Evolutionary conservation across 495 filamentous ascomycete species (phyloP).

Genomic region (Letharia columbiana): DNA sequence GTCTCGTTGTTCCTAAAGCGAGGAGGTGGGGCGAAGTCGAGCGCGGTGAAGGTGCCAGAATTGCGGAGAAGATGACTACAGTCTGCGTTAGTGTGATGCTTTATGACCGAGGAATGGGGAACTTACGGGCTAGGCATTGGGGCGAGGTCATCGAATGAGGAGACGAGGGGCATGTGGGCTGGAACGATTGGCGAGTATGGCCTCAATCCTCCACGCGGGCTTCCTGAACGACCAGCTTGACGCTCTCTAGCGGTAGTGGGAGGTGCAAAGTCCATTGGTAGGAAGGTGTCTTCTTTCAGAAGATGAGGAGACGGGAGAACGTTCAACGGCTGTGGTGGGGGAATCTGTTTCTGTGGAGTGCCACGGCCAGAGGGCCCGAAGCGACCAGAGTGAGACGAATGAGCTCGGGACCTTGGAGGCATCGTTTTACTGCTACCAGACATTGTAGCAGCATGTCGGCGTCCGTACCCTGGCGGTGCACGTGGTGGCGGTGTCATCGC

Average conservation of each 20-base stretch:
- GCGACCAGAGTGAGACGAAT: slow-evolving; percentile 57
- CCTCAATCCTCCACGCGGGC: slow-evolving; percentile 63
- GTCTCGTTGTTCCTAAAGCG: slow-evolving; percentile 67
- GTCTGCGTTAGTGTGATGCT: slow-evolving; percentile 26
- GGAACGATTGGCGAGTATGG: slow-evolving; percentile 64
- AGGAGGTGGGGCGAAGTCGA: slow-evolving; percentile 93
- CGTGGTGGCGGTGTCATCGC: slow-evolving; percentile 96
- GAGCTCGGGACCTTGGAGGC: slow-evolving; percentile 51
- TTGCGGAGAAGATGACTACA: slow-evolving; percentile 74
- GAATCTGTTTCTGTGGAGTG: slow-evolving; percentile 52
- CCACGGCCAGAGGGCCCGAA: slow-evolving; percentile 39
- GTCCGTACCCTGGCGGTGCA: slow-evolving; percentile 63
- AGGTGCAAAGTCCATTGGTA: slow-evolving; percentile 82
- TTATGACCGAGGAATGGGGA: slow-evolving; percentile 12
- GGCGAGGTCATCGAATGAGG: slow-evolving; percentile 78
- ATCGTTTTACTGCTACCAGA: slow-evolving; percentile 40
- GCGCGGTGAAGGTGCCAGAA: slow-evolving; percentile 76
- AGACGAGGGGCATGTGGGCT: slow-evolving; percentile 66
- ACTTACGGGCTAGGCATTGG: slow-evolving; percentile 88
- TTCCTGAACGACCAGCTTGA: slow-evolving; percentile 66
- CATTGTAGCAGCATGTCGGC: slow-evolving; percentile 42
- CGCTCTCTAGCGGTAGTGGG: slow-evolving; percentile 59
- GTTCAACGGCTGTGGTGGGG: slow-evolving; percentile 64
- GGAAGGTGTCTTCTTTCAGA: slow-evolving; percentile 74
- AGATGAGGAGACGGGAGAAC: slow-evolving; percentile 79